phyloP scores from a whole-genome alignment of 2,329 filamentous ascomycete genomes.

The Acrocalymma vagum region DNA sequence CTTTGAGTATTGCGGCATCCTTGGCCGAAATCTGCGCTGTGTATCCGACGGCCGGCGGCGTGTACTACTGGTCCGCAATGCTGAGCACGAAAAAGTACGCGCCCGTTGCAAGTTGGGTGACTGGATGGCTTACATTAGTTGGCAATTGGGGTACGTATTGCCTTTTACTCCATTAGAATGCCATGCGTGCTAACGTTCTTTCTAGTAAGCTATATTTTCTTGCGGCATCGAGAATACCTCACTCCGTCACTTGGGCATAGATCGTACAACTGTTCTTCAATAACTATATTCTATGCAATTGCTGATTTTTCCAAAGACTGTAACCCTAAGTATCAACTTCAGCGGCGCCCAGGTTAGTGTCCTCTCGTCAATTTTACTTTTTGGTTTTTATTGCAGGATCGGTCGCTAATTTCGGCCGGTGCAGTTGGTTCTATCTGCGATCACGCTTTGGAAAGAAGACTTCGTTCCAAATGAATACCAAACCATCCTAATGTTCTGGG shows the following conservation, averaged over 20 bases:
- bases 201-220: too few relatives aligned
- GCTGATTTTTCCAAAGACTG: too few relatives aligned
- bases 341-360: slow-evolving; percentile 67
- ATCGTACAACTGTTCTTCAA: too few relatives aligned
- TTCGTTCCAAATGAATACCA: slow-evolving; percentile 74
- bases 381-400: too few relatives aligned
- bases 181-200: too few relatives aligned
- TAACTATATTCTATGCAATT: too few relatives aligned
- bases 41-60: slow-evolving; percentile 78
- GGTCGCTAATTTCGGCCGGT: too few relatives aligned
- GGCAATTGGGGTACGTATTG: too few relatives aligned
- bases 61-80: slow-evolving; percentile 76
- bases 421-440: slow-evolving; percentile 69
- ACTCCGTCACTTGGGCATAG: too few relatives aligned
- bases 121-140: slow-evolving; percentile 75
- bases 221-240: too few relatives aligned
- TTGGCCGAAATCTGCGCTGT: slow-evolving; percentile 79
- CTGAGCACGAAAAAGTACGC: slow-evolving; percentile 71
- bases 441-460: slow-evolving; percentile 74
- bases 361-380: background rate
- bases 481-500: slow-evolving; percentile 77
- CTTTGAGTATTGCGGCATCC: slow-evolving; percentile 73
- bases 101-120: slow-evolving; percentile 73
- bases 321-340: slow-evolving; percentile 72
- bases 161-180: too few relatives aligned